Evolutionary conservation across 805 yeast genomes (phyloP).

Genomic region (Hanseniaspora hatyaiensis): DNA sequence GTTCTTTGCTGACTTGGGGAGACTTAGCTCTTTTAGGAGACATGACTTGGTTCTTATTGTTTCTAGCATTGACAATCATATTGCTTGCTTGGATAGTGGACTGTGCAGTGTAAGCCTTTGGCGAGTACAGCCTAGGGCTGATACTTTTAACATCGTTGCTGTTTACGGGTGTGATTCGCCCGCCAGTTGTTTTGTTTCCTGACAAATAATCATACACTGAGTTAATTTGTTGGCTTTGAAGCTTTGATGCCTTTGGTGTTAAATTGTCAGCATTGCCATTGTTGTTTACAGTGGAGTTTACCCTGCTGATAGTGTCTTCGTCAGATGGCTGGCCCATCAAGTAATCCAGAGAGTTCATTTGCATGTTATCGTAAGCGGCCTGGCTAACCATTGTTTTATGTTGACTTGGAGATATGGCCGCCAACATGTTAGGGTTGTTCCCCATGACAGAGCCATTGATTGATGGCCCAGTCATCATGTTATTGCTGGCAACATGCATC

Average conservation of each 20-base stretch:
- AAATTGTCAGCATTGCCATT: not conserved
- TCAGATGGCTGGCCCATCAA: conserved; percentile 15
- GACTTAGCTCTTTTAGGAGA: not conserved
- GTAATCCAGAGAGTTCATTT: conserved; percentile 16
- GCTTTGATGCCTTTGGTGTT: not conserved
- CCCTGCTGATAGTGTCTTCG: conserved; percentile 12
- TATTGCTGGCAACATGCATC: not conserved
- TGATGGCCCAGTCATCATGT: too few relatives aligned
- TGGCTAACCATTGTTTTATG: conserved; percentile 2
- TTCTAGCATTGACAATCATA: conserved; percentile 3
- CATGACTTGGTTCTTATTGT: not conserved
- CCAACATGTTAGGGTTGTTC: not conserved
- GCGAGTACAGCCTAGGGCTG: too few relatives aligned
- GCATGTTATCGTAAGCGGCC: conserved; percentile 2
- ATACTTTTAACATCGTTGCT: not conserved
- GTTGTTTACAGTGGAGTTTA: not conserved
- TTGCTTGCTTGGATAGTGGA: too few relatives aligned
- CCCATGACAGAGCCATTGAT: too few relatives aligned
- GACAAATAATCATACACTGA: conserved; percentile 10
- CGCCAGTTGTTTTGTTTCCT: not conserved
- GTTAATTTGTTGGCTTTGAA: not conserved
- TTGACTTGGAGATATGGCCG: not conserved
- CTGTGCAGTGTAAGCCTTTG: too few relatives aligned
- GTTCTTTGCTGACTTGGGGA: not conserved
- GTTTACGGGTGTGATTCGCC: not conserved